Conservation (phyloP, 1,139 yeast genomes). For the Pichia sp. region DNA sequence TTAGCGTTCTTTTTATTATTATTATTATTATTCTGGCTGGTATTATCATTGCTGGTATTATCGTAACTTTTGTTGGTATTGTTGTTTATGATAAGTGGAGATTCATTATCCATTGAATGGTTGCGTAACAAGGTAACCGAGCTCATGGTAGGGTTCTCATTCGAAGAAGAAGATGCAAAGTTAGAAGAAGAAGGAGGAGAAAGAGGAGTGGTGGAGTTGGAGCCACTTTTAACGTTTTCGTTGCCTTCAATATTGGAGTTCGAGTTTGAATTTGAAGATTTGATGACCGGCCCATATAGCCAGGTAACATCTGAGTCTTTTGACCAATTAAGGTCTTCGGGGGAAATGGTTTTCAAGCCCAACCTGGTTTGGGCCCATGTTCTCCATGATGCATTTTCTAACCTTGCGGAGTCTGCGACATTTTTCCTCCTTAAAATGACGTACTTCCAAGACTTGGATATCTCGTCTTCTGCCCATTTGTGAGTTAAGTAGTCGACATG, state of each 20-base stretch:
- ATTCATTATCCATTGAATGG: conserved; percentile 2
- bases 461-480: conserved; percentile 92
- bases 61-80: conserved; percentile 3
- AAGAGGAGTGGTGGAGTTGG: background rate
- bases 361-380: conserved; percentile 83
- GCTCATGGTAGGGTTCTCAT: background rate
- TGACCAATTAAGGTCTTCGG: conserved; percentile 79
- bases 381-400: conserved; percentile 83
- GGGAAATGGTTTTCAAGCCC: conserved; percentile 67
- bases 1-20: background rate
- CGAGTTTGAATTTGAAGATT: conserved; percentile 1
- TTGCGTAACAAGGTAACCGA: background rate
- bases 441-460: conserved; percentile 92
- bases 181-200: no score
- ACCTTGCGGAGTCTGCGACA: conserved; percentile 61
- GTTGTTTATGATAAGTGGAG: background rate
- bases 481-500: conserved; percentile 95
- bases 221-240: background rate
- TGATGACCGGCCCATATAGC: conserved; percentile 77
- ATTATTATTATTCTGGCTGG: background rate
- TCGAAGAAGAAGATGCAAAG: background rate
- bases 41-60: background rate
- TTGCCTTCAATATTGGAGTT: background rate
- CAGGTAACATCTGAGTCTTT: conserved; percentile 74
- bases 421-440: conserved; percentile 76